Percentiles rank a stretch among this genome's conserved stretches.
Conservation (phyloP, 73 alveolate genomes). For the Loxodes magnus region DNA sequence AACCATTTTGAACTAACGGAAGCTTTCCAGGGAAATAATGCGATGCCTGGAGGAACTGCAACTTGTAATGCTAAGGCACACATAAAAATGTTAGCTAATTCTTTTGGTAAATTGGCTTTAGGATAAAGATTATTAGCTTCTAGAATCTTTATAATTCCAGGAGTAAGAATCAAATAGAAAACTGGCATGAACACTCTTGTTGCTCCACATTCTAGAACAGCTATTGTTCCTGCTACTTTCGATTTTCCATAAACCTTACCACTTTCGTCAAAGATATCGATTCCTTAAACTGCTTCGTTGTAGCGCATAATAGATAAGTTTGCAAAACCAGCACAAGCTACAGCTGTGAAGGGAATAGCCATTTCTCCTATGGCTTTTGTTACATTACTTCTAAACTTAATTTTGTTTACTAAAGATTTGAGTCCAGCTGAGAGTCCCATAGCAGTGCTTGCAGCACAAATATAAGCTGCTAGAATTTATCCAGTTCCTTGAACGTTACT, state of each 20-base stretch:
- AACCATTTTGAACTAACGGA: no score
- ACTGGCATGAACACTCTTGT: constrained; percentile 21
- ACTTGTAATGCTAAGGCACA: no score
- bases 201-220: constrained; percentile 14
- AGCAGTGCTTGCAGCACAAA: no score
- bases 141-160: constrained; percentile 20
- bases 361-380: constrained; percentile 21
- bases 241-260: constrained; percentile 43
- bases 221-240: constrained; percentile 30
- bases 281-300: constrained; percentile 40
- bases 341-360: constrained; percentile 38
- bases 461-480: constrained; percentile 22
- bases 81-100: no score
- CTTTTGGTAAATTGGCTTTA: constrained; percentile 6
- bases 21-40: no score
- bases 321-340: constrained; percentile 46
- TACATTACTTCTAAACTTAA: constrained; percentile 17
- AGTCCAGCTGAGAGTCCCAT: constrained; percentile 27
- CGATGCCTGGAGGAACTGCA: no score
- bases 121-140: constrained; percentile 22
- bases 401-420: constrained; percentile 22
- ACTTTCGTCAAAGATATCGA: constrained; percentile 32
- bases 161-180: constrained; percentile 27
- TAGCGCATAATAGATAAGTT: constrained; percentile 44
- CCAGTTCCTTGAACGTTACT: constrained; percentile 13